Conservation (phyloP, 2,329 filamentous ascomycete genomes). For the Aspergillus sclerotialis region DNA sequence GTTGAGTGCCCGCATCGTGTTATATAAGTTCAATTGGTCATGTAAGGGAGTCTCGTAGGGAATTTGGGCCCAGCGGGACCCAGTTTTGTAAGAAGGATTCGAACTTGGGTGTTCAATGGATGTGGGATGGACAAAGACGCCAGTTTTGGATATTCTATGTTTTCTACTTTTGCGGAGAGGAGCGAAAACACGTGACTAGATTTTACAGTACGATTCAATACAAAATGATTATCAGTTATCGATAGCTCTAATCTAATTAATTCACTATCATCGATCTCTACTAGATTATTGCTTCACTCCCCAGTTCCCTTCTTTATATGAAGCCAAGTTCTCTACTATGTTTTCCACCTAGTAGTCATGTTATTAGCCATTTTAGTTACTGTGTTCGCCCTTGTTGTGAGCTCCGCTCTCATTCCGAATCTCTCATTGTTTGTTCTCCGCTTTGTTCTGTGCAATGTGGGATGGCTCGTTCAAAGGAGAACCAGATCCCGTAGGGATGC, state of each 20-base stretch:
- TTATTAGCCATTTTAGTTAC: constrained; percentile 25
- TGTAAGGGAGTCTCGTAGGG: neutral
- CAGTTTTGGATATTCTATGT: no score
- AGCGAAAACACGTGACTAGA: neutral
- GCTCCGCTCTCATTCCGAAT: constrained; percentile 28
- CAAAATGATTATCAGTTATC: neutral
- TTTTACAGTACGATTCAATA: neutral
- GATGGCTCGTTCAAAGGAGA: constrained; percentile 57
- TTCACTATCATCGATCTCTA: no score
- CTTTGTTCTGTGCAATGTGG: constrained; percentile 39
- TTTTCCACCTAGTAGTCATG: constrained; percentile 19
- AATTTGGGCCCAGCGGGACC: neutral
- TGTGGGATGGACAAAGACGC: no score
- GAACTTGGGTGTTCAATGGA: neutral
- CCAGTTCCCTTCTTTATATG: constrained; percentile 1
- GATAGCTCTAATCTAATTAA: no score
- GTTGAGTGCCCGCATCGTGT: constrained; percentile 6
- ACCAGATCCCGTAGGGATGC: constrained; percentile 56
- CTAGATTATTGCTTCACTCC: constrained; percentile 4
- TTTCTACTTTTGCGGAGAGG: no score
- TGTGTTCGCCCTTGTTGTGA: constrained; percentile 25
- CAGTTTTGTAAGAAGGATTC: neutral
- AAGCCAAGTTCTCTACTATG: constrained; percentile 12
- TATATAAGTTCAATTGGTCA: neutral
- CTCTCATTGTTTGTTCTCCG: constrained; percentile 26